Base-by-base conservation (phyloP, 2,329 filamentous ascomycete genomes). In the Sporothrix mexicana region DNA sequence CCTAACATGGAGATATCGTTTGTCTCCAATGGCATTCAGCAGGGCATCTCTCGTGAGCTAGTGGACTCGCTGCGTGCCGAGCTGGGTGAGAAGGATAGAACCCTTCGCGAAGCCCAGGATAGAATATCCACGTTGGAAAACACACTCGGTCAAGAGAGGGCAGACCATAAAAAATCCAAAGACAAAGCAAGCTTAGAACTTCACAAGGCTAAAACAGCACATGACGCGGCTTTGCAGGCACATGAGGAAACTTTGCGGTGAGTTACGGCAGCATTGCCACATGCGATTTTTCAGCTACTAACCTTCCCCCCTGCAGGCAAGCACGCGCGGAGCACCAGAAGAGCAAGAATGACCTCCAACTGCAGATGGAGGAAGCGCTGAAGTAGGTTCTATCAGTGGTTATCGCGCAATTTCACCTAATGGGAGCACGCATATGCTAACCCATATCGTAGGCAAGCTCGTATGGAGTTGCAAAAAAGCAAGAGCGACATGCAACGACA, bases 11-110 rank as follows among this genome's bases (percentile, higher is more conserved):
- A 99, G 80, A 91, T 97, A 36, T 92, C 94, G 0, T 88, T 96
- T 12, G 86, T 94, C 72, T 87, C 91, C 59, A 94, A 95, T 78
- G 93, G 93, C 0, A 84, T 95, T 12, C 91, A 96, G 76, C 95
- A 95, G 78, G 95, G 95, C 3, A 92, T 99, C 51, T 97, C 97
- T n/a, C 89, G 95, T 55, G 94, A 98, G 78, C 84, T 98, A 51
- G 93, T 99, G 3, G 96, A 99, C 80, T 91, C 92, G 0, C 84
- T 99, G 45, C 90, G 93, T 68, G 86, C 86, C 4, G 92, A 98
- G 79, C 81, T 97, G 0, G 90, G 92, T 74, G 91, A 95, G 74
- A 93, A 91, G 75, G 90, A 90, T 25, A 81, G 81, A 45, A 80
- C 82, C 1, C 77, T 90, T 36, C 82, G 87, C 74, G 84, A 86